These are phyloP conservation scores for Sporisorium exsertum DNA, from an alignment of 1,284 basidiomycete species.

Conservation along the genomic window DNA sequence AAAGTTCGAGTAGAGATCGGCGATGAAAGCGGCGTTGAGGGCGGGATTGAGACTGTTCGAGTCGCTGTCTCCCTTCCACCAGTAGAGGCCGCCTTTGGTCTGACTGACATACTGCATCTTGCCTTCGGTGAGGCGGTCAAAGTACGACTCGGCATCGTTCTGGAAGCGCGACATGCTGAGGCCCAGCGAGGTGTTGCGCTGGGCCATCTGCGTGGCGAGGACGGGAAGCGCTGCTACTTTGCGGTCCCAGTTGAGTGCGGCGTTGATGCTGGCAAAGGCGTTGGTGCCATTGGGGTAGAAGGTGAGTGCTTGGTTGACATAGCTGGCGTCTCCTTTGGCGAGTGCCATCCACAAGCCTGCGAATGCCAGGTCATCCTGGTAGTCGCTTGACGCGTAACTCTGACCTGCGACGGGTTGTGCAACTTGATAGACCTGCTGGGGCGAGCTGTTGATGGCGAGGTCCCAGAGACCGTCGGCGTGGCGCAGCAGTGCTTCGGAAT, in stretches of 20 bases:
- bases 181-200: slow-evolving; percentile 74
- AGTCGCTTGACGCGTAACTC: slow-evolving; percentile 80
- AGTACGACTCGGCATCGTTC: slow-evolving; percentile 78
- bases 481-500: slow-evolving; percentile 77
- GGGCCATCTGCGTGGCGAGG: slow-evolving; percentile 74
- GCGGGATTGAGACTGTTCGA: slow-evolving; percentile 84
- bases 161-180: slow-evolving; percentile 78
- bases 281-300: slow-evolving; percentile 75
- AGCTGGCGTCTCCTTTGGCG: slow-evolving; percentile 76
- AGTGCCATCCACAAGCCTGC: slow-evolving; percentile 82
- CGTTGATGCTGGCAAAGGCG: slow-evolving; percentile 73
- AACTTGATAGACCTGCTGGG: slow-evolving; percentile 72
- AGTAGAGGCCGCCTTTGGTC: slow-evolving; percentile 79
- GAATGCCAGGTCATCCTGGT: slow-evolving; percentile 72
- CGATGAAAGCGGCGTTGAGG: slow-evolving; percentile 83
- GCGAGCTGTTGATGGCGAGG: slow-evolving; percentile 75
- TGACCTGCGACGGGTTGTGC: slow-evolving; percentile 76
- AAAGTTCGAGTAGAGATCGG: slow-evolving; percentile 80
- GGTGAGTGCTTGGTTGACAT: slow-evolving; percentile 77
- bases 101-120: slow-evolving; percentile 70
- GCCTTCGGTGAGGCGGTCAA: slow-evolving; percentile 78
- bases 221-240: slow-evolving; percentile 81
- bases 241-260: slow-evolving; percentile 89
- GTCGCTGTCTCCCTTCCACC: slow-evolving; percentile 83
- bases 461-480: slow-evolving; percentile 82